Evolutionary conservation across 768 basidiomycete genomes (phyloP).

Genomic region (Boletus vinaceobasis): DNA sequence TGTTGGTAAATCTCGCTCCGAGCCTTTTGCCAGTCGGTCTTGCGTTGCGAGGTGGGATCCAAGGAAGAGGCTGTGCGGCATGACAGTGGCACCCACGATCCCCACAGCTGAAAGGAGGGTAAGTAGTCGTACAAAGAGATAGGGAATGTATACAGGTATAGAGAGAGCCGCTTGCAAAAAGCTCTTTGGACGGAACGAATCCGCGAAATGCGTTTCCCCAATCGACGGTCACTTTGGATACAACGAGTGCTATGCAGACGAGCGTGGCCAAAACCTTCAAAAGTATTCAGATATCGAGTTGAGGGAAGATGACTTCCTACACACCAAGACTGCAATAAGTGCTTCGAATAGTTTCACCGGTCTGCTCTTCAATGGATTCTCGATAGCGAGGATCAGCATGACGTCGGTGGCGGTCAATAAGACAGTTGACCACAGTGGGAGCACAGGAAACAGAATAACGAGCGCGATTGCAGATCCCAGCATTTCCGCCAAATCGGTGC

Average conservation of each 20-base stretch:
- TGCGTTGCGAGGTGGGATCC: conserved; percentile 85
- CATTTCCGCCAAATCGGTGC: conserved; percentile 79
- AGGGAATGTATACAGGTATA: conserved; percentile 56
- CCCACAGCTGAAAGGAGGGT: conserved; percentile 51
- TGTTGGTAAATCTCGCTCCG: conserved; percentile 18
- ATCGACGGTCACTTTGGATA: conserved; percentile 63
- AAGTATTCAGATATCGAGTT: not conserved
- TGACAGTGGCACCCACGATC: conserved; percentile 80
- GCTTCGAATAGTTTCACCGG: conserved; percentile 70
- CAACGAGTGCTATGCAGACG: conserved; percentile 73
- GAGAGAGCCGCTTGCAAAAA: conserved; percentile 54
- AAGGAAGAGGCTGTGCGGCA: conserved; percentile 92
- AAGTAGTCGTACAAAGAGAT: conserved; percentile 8
- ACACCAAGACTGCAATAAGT: conserved; percentile 59
- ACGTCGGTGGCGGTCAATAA: conserved; percentile 69
- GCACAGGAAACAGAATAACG: conserved; percentile 64
- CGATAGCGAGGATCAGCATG: conserved; percentile 63
- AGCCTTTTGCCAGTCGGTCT: conserved; percentile 52
- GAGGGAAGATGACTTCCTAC: conserved; percentile 10
- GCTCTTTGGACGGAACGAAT: conserved; percentile 65
- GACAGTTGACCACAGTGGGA: conserved; percentile 70
- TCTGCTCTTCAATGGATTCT: conserved; percentile 63
- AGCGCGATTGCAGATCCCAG: conserved; percentile 80
- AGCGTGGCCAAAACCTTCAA: conserved; percentile 65
- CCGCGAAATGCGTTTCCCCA: conserved; percentile 77